Evolutionary conservation across 179 eudicot species (phyloP), one percentile per base, ranked within the genome.

Genomic region (Nepenthes alata): DNA sequence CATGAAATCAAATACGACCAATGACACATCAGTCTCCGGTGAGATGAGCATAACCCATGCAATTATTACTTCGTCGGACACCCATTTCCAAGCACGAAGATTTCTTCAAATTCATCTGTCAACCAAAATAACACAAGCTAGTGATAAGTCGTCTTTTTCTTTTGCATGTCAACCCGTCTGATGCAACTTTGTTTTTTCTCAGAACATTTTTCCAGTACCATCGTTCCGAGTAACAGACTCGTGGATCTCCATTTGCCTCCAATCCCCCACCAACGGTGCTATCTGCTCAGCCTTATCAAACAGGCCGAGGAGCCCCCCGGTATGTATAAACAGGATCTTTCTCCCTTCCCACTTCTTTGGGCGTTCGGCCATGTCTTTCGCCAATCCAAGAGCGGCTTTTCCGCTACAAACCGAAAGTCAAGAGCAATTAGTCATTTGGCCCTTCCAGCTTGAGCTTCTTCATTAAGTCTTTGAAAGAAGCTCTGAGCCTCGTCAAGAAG

Each of bases 231-330:
- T 88, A 14, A 85, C 69, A 39, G 90, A 80, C 63, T 85, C 84
- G n/a, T 76, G 67, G 10, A 93, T 75, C 53, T 85, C 87, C 96
- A 93, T 86, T 66, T 61, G 67, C 65, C 73, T 78, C 90, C 93
- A 86, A 5, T 76, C 81, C 59, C 87, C 86, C 11, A 83, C 59
- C 63, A 76, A 59, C 36, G 95, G 64, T 10, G 69, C 69, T 68
- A 93, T 67, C 74, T 93, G 80, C 36, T 76, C 85, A 1, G 81
- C 65, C 77, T 93, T 93, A 73, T 93, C 98, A 63, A 47, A 93
- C 77, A 93, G 62, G 35, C 98, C 98, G 35, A 93, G 83, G 3
- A 93, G 81, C 11, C 98, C 98, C 37, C 98, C 98, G 0, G 98
- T 93, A 74, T 93, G 98, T 71, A 93, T 83, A 73, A 93, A 93